Evolutionary conservation across 345 rosid species (phyloP).

Genomic region (Melaleuca quinquenervia): DNA sequence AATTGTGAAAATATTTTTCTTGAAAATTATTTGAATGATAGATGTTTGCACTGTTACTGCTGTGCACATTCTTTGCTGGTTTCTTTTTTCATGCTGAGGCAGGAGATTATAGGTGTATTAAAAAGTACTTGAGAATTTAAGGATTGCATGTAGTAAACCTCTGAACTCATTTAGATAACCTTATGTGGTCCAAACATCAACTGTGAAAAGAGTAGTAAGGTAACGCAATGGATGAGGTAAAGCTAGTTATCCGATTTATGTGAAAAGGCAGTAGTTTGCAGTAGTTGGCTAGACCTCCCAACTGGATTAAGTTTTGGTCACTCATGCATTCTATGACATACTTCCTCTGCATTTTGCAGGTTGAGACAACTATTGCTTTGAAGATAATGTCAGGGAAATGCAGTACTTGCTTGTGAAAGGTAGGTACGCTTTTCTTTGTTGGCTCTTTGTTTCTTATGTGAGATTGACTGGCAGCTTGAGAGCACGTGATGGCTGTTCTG

Average conservation of each 20-base stretch:
- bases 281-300: background rate
- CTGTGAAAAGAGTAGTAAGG: background rate
- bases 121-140: background rate
- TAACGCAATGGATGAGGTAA: background rate
- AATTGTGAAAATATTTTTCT: background rate
- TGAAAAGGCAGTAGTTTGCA: background rate
- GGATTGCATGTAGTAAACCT: background rate
- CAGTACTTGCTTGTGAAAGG: constrained; percentile 51
- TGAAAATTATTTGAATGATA: background rate
- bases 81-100: background rate
- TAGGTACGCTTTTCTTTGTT: constrained; percentile 5
- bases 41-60: background rate
- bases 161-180: background rate
- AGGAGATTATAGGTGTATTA: background rate
- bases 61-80: background rate
- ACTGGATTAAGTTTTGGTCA: background rate
- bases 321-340: background rate
- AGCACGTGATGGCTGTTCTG: background rate
- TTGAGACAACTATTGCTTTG: constrained; percentile 55
- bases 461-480: background rate
- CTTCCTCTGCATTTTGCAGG: constrained; percentile 26
- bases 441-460: background rate
- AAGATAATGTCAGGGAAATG: constrained; percentile 52
- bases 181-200: background rate
- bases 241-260: background rate